These are phyloP conservation scores for Selaginella tamariscina DNA, from an alignment of 75 land plant species.

Conservation along the genomic window DNA sequence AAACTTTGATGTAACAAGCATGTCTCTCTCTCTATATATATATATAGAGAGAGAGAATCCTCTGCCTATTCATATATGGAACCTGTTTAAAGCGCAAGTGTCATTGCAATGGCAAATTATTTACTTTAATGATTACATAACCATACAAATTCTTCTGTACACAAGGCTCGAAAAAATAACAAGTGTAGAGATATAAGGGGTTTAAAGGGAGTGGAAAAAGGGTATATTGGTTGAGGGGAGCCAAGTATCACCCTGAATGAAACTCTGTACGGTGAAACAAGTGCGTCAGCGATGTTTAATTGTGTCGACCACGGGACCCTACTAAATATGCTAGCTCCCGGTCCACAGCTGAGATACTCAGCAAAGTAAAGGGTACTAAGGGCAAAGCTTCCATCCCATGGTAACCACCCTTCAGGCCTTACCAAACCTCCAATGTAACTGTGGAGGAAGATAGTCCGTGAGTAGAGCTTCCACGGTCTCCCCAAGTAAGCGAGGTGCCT, in stretches of 20 bases:
- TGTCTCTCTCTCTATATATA: too few species aligned
- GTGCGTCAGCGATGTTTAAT: slow-evolving; percentile 16
- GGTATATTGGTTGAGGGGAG: slow-evolving; percentile 17
- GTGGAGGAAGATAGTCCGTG: slow-evolving; percentile 39
- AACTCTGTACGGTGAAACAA: slow-evolving; percentile 20
- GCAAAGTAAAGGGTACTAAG: slow-evolving; percentile 46
- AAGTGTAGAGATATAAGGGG: too few species aligned
- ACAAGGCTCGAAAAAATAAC: too few species aligned
- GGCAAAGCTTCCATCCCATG: slow-evolving; percentile 56
- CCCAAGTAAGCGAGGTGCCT: slow-evolving; percentile 36
- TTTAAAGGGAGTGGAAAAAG: neutral
- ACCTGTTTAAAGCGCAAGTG: too few species aligned
- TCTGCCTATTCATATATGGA: too few species aligned
- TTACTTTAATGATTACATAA: too few species aligned
- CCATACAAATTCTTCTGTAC: too few species aligned
- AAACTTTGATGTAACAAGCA: too few species aligned
- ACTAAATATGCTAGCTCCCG: slow-evolving; percentile 27
- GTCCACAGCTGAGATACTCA: slow-evolving; percentile 35
- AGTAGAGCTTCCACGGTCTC: slow-evolving; percentile 57
- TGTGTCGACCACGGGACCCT: slow-evolving; percentile 36
- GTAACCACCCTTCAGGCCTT: slow-evolving; percentile 51
- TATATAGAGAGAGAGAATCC: too few species aligned
- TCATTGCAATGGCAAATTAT: too few species aligned
- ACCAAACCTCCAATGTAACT: slow-evolving; percentile 34
- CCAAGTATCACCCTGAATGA: slow-evolving; percentile 30